Conservation (phyloP, 345 rosid species). For the Balakata baccata region DNA sequence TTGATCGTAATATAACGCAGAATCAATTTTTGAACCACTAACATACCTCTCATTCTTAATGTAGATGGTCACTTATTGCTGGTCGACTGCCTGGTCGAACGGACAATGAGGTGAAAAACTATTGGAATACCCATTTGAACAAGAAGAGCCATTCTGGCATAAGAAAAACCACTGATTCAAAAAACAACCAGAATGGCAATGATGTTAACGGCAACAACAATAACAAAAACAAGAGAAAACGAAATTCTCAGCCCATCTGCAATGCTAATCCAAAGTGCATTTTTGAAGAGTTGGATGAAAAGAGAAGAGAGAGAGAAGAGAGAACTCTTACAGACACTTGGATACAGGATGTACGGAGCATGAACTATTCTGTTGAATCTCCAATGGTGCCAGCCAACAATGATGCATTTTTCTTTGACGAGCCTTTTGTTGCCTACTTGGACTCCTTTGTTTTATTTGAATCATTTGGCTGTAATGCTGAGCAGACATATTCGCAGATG, state of each 20-base stretch:
- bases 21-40: not conserved
- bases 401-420: constrained; percentile 31
- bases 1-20: not conserved
- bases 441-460: constrained; percentile 51
- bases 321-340: constrained; percentile 21
- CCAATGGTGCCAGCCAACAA: constrained; percentile 32
- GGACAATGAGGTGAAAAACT: constrained; percentile 86
- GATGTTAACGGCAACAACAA: constrained; percentile 2
- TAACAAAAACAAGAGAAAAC: constrained; percentile 9
- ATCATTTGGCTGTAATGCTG: constrained; percentile 18
- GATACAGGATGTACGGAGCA: constrained; percentile 38
- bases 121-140: constrained; percentile 90
- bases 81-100: constrained; percentile 89
- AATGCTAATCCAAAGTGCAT: not conserved
- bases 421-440: constrained; percentile 41
- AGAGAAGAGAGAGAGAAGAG: constrained; percentile 15
- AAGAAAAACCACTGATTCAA: constrained; percentile 28
- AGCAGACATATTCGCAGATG: constrained; percentile 5
- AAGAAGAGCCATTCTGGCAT: constrained; percentile 40
- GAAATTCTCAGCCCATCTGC: constrained; percentile 16
- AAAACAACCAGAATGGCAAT: constrained; percentile 5
- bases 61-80: constrained; percentile 78
- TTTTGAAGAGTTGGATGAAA: constrained; percentile 14
- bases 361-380: constrained; percentile 37
- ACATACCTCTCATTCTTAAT: not conserved